Base-by-base conservation (phyloP, 306 rosid genomes). In the Rosa persica region DNA sequence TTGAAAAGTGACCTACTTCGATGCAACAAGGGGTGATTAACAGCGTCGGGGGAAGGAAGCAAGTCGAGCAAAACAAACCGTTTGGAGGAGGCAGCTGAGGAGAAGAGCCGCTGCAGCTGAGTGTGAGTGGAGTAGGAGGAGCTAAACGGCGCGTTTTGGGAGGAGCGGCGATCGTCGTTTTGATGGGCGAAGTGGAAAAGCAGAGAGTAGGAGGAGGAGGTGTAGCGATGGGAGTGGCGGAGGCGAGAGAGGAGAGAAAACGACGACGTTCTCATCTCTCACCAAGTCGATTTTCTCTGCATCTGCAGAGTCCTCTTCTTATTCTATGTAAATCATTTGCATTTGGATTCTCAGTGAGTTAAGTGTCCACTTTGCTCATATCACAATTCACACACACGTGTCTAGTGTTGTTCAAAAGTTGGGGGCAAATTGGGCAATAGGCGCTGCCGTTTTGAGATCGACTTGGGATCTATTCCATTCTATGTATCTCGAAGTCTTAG, bases 1-100 rank as follows among this genome's bases (percentile, higher is more conserved):
- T 10, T 16, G 39, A 73, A 46, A 61, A 15, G 39, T 57, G 76
- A 71, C 88, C 4, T 60, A 96, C 99, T 67, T 67, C 93, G 89
- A 86, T 80, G 86, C 5, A 65, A 67, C 20, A 80, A 69, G 78
- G 78, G 77, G 20, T 9, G 51, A 74, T 30, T 79, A 72, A 55
- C 69, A 54, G 38, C 75, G 71, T 81, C 36, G 36, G 36, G 80
- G 38, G 83, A 77, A 5, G 82, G 75, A 70, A 79, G 54, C 70
- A 83, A 62, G 57, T 79, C 67, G 38, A 78, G 36, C 42, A 87
- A 69, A 72, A 85, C 75, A 61, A 78, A 43, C 15, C 85, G 84
- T 49, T 77, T 81, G 0, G 92, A 83, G 51, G 74, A 78, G 44
- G 47, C 51, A 61, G 75, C 8, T 58, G 68, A 49, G 19, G 84